Evolutionary conservation across 495 filamentous ascomycete species (phyloP), one percentile per base, ranked within the genome.

Genomic region (Penicillium daleae): DNA sequence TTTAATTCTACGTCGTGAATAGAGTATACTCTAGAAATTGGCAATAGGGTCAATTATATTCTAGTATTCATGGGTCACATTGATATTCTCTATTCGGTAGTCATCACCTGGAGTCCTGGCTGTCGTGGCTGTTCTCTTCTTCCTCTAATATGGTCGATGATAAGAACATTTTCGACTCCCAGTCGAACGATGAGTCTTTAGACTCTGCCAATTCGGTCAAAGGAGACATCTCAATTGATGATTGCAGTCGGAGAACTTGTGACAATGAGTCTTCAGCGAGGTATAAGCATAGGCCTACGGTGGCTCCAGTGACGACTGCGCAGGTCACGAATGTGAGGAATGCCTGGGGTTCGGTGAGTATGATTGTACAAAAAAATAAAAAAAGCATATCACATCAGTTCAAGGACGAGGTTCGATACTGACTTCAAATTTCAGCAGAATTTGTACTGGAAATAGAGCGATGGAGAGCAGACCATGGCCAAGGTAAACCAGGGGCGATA

Each of bases 391-490:
- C 3, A 35, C 33, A n/a, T 42, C 3, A n/a, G 3, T 22, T 21
- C 49, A 50, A 57, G 27, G 58, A 22, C 6, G 17, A 0, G 29
- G 55, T 12, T 59, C 9, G 27, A 61, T 2, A 17, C 42, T 2
- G 82, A 91, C 90, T 86, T 92, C 88, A 56, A 91, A 81, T 70
- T 80, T 87, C 24, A 75, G 74, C 1, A 90, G 67, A 27, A 88
- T 60, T 40, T 63, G 77, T 27, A 82, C 57, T 10, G 81, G 80
- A 21, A 79, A 66, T 46, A 78, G 64, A 52, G 65, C 60, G n/a
- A 72, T 42, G 56, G 72, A 69, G 40, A 83, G 61, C 27, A 77
- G 54, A 35, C 69, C 72, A 40, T 66, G 70, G 27, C 71, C 73
- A 21, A 84, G 61, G 59, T 79, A 74, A 49, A 87, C 54, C 61